Percentiles rank a stretch among this genome's conserved stretches.
phyloP scores from a whole-genome alignment of 2,329 filamentous ascomycete species.

The Zarea fungicola region DNA sequence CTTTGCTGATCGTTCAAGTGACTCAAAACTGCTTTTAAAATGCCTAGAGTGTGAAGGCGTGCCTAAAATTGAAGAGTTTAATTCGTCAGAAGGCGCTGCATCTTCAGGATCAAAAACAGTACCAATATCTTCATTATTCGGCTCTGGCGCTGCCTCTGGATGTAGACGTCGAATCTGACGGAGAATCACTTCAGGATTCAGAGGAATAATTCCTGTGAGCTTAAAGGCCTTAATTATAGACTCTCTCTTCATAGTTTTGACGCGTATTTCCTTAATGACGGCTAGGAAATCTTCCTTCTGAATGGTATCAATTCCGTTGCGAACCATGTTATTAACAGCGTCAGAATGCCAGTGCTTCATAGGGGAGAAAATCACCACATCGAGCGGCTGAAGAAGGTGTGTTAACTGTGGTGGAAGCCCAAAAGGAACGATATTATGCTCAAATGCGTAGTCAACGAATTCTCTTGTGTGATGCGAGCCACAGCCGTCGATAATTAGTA shows the following conservation, averaged over 20 bases:
- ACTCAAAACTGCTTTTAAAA: no score
- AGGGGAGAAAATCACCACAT: conserved; percentile 10
- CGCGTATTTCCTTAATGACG: conserved; percentile 1
- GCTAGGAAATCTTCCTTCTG: conserved; percentile 9
- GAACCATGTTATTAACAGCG: not conserved
- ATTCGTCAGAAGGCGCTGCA: no score
- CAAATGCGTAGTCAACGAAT: conserved; percentile 7
- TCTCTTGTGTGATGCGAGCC: conserved; percentile 9
- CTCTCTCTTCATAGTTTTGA: conserved; percentile 1
- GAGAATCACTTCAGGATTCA: conserved; percentile 4
- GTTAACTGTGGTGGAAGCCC: conserved; percentile 6
- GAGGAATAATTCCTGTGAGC: conserved; percentile 9
- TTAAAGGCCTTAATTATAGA: conserved; percentile 9
- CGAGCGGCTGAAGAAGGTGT: conserved; percentile 9
- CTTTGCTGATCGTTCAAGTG: no score
- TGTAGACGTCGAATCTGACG: not conserved
- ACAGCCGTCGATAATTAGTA: conserved; percentile 12
- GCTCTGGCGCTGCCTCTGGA: no score
- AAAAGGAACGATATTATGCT: conserved; percentile 14
- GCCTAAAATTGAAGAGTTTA: no score
- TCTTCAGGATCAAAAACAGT: no score
- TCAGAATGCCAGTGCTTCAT: conserved; percentile 8
- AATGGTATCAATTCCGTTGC: conserved; percentile 2
- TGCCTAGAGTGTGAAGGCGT: no score
- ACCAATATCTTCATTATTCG: no score